These are phyloP conservation scores for Candida freyschussii DNA, from an alignment of 1,139 yeast genomes.

Conservation along the genomic window DNA sequence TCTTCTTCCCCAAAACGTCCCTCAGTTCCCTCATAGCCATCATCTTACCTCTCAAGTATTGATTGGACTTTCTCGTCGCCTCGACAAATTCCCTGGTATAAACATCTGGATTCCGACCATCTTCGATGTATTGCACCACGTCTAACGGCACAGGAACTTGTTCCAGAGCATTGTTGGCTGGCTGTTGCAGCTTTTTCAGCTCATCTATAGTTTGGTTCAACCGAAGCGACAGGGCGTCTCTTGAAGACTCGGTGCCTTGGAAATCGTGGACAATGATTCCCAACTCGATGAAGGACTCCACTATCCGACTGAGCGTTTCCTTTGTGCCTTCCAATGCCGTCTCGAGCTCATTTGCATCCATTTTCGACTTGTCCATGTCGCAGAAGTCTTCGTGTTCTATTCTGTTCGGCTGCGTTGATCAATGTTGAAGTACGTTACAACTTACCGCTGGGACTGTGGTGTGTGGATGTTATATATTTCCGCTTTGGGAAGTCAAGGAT, in stretches of 20 bases:
- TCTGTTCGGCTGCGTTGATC: too few relatives aligned
- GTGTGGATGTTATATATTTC: too few relatives aligned
- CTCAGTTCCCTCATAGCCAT: constrained; percentile 53
- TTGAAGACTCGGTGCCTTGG: constrained; percentile 72
- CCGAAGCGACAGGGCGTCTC: constrained; percentile 45
- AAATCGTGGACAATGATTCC: constrained; percentile 93
- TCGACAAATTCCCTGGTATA: constrained; percentile 96
- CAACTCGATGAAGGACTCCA: constrained; percentile 83
- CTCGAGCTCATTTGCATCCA: constrained; percentile 19
- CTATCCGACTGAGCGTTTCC: constrained; percentile 59
- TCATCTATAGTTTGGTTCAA: constrained; percentile 34
- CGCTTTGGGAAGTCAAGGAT: too few relatives aligned
- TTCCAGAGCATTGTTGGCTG: constrained; percentile 29
- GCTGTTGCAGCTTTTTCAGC: constrained; percentile 29
- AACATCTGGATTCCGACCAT: constrained; percentile 95
- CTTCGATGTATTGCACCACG: constrained; percentile 81
- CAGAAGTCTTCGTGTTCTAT: constrained; percentile 1
- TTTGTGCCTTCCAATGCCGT: constrained; percentile 45
- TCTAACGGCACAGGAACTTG: constrained; percentile 64
- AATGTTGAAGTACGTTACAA: too few relatives aligned
- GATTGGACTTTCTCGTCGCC: constrained; percentile 83
- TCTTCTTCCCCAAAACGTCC: constrained; percentile 62
- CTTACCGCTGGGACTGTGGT: too few relatives aligned
- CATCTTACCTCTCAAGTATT: constrained; percentile 80
- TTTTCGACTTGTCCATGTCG: constrained; percentile 1